Conservation (phyloP, 306 rosid genomes). For the Inga leiocalycina region DNA sequence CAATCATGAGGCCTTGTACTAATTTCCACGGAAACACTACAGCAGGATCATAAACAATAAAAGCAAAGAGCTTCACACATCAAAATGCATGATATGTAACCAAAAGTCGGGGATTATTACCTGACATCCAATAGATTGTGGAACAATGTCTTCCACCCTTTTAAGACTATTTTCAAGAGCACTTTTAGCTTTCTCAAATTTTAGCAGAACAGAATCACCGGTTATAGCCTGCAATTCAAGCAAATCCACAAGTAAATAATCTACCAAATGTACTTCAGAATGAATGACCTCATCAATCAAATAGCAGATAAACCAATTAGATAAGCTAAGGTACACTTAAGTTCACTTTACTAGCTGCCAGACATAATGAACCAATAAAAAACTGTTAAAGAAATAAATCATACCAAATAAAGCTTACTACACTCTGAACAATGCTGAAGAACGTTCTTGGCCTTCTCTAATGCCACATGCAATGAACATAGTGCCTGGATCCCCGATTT, state of each 20-base stretch:
- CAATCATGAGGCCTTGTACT: constrained; percentile 13
- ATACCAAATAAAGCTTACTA: constrained; percentile 95
- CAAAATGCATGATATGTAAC: not conserved
- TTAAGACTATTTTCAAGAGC: constrained; percentile 85
- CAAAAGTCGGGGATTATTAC: constrained; percentile 43
- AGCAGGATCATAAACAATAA: constrained; percentile 28
- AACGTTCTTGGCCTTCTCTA: constrained; percentile 87
- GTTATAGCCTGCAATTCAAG: constrained; percentile 80
- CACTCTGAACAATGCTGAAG: constrained; percentile 92
- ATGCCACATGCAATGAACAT: constrained; percentile 90
- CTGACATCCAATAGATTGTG: constrained; percentile 92
- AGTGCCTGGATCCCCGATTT: constrained; percentile 93
- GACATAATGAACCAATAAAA: constrained; percentile 26
- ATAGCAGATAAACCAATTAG: not conserved
- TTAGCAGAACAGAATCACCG: constrained; percentile 86
- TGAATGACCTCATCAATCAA: constrained; percentile 21
- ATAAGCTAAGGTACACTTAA: constrained; percentile 3
- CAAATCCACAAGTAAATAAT: constrained; percentile 28
- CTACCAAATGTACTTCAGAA: constrained; percentile 7
- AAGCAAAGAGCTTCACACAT: not conserved
- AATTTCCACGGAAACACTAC: constrained; percentile 1
- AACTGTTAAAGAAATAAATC: constrained; percentile 31
- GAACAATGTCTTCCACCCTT: constrained; percentile 91
- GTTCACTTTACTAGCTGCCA: not conserved
- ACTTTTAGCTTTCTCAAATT: constrained; percentile 87